A percentile compares a stretch with the other conserved stretches of the same genome.
These are phyloP conservation scores for Puccinia triticina DNA, from an alignment of 1,284 basidiomycete species.

Conservation along the genomic window DNA sequence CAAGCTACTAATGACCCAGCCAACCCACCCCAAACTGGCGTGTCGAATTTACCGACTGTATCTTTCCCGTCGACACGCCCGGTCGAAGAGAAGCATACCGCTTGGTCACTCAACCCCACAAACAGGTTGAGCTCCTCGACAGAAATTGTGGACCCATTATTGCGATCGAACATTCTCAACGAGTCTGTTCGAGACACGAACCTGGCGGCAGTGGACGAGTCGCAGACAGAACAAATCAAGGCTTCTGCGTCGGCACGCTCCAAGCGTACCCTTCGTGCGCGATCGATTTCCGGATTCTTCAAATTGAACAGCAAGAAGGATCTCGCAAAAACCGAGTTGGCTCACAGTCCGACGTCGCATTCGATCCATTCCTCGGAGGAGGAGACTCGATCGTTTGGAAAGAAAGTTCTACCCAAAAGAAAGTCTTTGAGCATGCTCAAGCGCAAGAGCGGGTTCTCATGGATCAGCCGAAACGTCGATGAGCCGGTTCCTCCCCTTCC, in stretches of 20 bases:
- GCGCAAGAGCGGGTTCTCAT: not conserved
- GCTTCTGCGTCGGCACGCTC: not conserved
- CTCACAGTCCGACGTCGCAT: not conserved
- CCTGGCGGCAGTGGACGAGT: not conserved
- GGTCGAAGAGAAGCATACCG: not conserved
- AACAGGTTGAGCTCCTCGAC: constrained; percentile 2
- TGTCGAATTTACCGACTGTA: not conserved
- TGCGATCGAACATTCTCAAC: not conserved
- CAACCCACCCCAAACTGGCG: not conserved
- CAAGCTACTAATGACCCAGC: not conserved
- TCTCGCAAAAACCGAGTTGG: not conserved
- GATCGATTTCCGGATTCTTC: constrained; percentile 10
- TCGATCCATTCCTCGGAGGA: not conserved
- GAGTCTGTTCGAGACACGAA: not conserved
- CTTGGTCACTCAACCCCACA: not conserved
- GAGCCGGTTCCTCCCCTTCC: not conserved
- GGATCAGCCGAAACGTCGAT: not conserved
- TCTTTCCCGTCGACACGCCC: not conserved
- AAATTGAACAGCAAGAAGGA: not conserved
- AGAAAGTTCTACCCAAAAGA: not conserved
- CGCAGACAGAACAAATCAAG: not conserved
- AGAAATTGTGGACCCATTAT: constrained; percentile 7
- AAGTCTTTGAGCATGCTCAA: constrained; percentile 1
- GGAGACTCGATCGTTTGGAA: not conserved
- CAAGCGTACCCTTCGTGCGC: constrained; percentile 8